Evolutionary conservation across 768 basidiomycete species (phyloP).

Genomic region (Dictyophora rubrovolvata): DNA sequence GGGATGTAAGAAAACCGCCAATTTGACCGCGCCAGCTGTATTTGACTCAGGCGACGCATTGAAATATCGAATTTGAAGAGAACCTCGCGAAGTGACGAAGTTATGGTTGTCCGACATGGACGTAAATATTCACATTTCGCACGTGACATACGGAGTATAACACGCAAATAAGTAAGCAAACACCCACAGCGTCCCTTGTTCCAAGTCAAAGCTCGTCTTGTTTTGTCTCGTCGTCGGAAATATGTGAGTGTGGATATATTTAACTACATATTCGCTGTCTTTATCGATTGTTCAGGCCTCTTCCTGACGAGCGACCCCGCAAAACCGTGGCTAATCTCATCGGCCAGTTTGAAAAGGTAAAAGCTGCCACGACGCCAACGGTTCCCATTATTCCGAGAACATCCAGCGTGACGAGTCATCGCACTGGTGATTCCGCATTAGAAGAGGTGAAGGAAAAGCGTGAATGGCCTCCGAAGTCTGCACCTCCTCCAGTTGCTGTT

Average conservation of each 20-base stretch:
- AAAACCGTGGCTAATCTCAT: slow-evolving; percentile 85
- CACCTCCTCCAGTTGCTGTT: neutral
- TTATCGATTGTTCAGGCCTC: slow-evolving; percentile 41
- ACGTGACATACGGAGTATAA: neutral
- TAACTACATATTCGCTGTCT: neutral
- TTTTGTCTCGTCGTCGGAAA: neutral
- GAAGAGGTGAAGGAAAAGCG: slow-evolving; percentile 61
- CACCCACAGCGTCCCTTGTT: neutral
- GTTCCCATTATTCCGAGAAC: slow-evolving; percentile 37
- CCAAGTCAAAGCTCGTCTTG: neutral
- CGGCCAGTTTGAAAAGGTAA: slow-evolving; percentile 77
- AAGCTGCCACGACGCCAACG: slow-evolving; percentile 34
- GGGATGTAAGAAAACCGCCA: slow-evolving; percentile 66
- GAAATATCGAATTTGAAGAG: slow-evolving; percentile 4
- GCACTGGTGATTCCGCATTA: slow-evolving; percentile 51
- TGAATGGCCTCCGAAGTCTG: slow-evolving; percentile 62
- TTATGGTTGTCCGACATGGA: neutral
- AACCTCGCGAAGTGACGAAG: slow-evolving; percentile 9
- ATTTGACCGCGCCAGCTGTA: neutral
- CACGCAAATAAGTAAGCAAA: neutral
- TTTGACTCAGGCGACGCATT: neutral
- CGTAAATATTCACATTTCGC: neutral
- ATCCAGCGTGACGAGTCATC: slow-evolving; percentile 57
- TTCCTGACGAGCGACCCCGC: slow-evolving; percentile 83
- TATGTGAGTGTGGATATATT: neutral